Evolutionary conservation across 1,284 basidiomycete species (phyloP), one percentile per base, ranked within the genome.

Genomic region (Retiboletus fuscus): DNA sequence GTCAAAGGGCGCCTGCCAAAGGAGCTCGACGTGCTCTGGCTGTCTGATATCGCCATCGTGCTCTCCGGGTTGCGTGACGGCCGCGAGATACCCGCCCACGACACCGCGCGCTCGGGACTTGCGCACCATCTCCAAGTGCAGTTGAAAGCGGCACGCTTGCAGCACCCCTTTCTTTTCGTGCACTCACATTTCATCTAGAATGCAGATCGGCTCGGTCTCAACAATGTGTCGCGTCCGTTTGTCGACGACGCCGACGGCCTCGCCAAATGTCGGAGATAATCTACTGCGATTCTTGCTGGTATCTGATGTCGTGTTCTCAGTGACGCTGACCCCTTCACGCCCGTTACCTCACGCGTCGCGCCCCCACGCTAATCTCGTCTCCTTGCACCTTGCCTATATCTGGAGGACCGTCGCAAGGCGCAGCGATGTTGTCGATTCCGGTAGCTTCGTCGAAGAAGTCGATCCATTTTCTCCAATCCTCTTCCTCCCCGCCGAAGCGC

Each of bases 21-120:
- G 39, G 77, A 83, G 61, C 76, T 91, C 53, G 88, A 91, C 77
- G 83, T 92, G 34, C 76, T 88, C 67, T 82, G 88, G 57, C 79
- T 85, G 44, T 87, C 89, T 16, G 85, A 86, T 77, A 77, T 93
- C 60, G 75, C 84, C 44, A 77, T 94, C 70, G 83, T 85, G 16
- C 76, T 93, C 71, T 85, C 87, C 69, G 92, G 90, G 47, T 82
- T 82, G 47, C 74, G 88, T 30, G 85, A 92, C 75, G 84, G 86
- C 61, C 78, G 74, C 61, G 74, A 77, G 70, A 81, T 90, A 55
- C 73, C 84, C 66, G 74, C 84, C 41, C 73, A 82, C 43, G 82
- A 83, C 26, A 78, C 93, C 43, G 75, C 80, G 69, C 73, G 78
- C 26, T 93, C 92, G 43, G 85, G 85, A 49, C 83, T 91, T 66